phyloP scores from a whole-genome alignment of 768 basidiomycete genomes.

The Suillus fuscotomentosus region DNA sequence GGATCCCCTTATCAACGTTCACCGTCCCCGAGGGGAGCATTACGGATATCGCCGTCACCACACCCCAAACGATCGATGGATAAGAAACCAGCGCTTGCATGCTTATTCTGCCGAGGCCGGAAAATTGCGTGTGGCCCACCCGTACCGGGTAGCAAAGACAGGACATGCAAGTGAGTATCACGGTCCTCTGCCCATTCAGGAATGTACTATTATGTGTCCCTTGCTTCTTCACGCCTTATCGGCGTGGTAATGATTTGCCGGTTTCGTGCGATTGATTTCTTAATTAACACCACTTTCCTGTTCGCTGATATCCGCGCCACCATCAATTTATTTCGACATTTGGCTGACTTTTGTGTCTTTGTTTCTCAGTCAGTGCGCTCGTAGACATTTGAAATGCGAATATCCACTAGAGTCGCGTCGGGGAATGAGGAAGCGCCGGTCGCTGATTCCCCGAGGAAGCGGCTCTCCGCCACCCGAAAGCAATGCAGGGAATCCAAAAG shows the following conservation, averaged over 20 bases:
- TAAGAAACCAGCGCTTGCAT: constrained; percentile 63
- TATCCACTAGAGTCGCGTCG: constrained; percentile 70
- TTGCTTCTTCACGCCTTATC: constrained; percentile 9
- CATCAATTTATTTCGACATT: constrained; percentile 7
- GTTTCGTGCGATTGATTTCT: constrained; percentile 11
- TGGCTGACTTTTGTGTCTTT: constrained; percentile 23
- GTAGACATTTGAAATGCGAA: constrained; percentile 67
- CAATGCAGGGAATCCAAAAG: constrained; percentile 23
- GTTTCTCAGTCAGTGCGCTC: constrained; percentile 62
- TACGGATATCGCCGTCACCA: constrained; percentile 21
- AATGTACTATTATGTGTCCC: constrained; percentile 1
- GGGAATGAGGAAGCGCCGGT: constrained; percentile 53
- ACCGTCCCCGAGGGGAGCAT: constrained; percentile 21
- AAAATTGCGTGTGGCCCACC: constrained; percentile 72
- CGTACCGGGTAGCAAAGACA: constrained; percentile 47
- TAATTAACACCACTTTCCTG: background rate
- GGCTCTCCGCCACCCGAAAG: constrained; percentile 26
- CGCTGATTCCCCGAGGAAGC: constrained; percentile 30
- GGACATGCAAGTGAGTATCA: constrained; percentile 63
- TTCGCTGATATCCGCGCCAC: constrained; percentile 28
- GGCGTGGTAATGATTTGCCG: constrained; percentile 13
- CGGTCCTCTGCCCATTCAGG: background rate
- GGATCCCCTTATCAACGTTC: constrained; percentile 20
- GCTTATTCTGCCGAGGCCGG: constrained; percentile 63
- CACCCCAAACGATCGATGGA: constrained; percentile 27